Evolutionary conservation across 1,284 basidiomycete species (phyloP), one percentile per base, ranked within the genome.

Genomic region (Leccinum fallax): DNA sequence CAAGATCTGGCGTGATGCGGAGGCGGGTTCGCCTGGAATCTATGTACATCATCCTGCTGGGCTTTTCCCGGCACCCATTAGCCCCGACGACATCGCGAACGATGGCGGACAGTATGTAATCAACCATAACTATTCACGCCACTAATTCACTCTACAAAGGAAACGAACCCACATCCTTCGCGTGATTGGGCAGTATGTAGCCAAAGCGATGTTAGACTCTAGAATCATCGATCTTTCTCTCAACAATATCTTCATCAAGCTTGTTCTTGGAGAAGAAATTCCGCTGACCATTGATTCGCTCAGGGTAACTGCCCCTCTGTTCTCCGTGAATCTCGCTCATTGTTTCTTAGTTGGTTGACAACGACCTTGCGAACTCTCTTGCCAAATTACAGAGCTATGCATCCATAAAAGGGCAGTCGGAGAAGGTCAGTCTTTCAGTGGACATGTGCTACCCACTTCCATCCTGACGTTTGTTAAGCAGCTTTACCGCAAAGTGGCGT

Each of bases 191-290:
- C 93, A 97, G 74, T 98, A 99, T 74, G 89, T 98, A n/a, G 97
- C 96, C 38, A 97, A 98, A 79, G 95, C 96, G 2, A 88, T 99
- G 82, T 82, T 99, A 54, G 97, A 99, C 77, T 97, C 95, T 1
- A 86, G 97, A 49, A 98, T 99, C 74, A 96, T 99, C 75, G 97
- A 99, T 76, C 82, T 98, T 69, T 90, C 93, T 54, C 89, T 99
- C 75, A 97, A 95, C 79, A 93, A 92, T 72, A 80, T 96, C 24
- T 98, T 98, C 83, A 81, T 98, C 67, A 94, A 93, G 72, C 84
- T 93, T 48, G 84, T 96, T 2, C 85, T 98, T 10, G 93, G 93
- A 53, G 90, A 94, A 70, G 87, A 92, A 34, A 84, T 98, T 19
- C 90, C 94, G 9, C 79, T 92, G 68, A 93, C 89, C 1, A 85